These are phyloP conservation scores for Talaromyces funiculosus DNA, from an alignment of 2,329 filamentous ascomycete genomes.

Conservation along the genomic window DNA sequence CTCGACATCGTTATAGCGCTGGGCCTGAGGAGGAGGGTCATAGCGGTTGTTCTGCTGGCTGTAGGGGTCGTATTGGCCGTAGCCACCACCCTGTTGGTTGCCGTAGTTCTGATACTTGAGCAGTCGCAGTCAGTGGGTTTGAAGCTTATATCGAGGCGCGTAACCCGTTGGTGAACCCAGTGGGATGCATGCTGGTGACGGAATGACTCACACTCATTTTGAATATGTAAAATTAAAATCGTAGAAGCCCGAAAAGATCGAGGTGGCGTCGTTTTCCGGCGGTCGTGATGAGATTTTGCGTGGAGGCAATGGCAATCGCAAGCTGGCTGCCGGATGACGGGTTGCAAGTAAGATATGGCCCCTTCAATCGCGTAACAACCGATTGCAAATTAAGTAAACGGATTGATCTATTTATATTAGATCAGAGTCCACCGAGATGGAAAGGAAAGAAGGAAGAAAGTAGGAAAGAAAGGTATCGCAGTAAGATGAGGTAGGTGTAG, in stretches of 20 bases:
- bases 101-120: slow-evolving; percentile 8
- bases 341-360: neutral
- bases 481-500: neutral
- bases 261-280: neutral
- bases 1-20: slow-evolving; percentile 25
- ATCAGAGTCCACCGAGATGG: neutral
- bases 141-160: neutral
- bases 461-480: neutral
- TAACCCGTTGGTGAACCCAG: neutral
- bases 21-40: slow-evolving; percentile 19
- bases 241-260: neutral
- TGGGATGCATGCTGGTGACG: neutral
- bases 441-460: neutral
- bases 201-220: slow-evolving; percentile 13
- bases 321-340: slow-evolving; percentile 1
- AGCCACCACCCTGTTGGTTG: slow-evolving; percentile 38
- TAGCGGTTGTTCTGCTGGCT: slow-evolving; percentile 29
- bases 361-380: neutral
- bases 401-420: neutral
- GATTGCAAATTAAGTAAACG: neutral
- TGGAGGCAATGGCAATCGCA: slow-evolving; percentile 12
- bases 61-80: slow-evolving; percentile 54
- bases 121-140: neutral
- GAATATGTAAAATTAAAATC: neutral
- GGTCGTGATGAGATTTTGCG: neutral